Evolutionary conservation across 441 rosid species (phyloP).

Genomic region (Gossypium davidsonii): DNA sequence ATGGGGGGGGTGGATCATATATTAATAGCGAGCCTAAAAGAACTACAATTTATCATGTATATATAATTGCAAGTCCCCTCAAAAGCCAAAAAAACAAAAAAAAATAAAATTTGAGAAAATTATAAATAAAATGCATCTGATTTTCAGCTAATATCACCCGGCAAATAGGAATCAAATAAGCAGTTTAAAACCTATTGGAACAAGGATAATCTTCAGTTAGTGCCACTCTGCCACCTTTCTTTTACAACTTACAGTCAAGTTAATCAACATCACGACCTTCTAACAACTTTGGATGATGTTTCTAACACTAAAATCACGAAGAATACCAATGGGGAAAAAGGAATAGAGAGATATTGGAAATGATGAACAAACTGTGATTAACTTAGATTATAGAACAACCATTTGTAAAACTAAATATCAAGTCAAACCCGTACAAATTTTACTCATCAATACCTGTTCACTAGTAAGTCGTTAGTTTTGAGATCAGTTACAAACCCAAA

Average conservation of each 20-base stretch:
- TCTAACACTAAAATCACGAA: neutral
- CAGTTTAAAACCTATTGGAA: neutral
- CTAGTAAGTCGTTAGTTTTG: neutral
- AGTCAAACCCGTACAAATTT: neutral
- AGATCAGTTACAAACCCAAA: neutral
- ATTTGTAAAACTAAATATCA: neutral
- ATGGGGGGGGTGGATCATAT: neutral
- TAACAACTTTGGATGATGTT: neutral
- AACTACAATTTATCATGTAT: neutral
- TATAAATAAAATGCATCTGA: constrained; percentile 5
- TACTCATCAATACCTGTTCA: neutral
- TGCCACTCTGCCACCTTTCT: neutral
- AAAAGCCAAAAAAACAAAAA: neutral
- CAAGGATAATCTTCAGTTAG: neutral
- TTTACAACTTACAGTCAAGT: neutral
- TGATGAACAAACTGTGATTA: neutral
- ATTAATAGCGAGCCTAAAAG: neutral
- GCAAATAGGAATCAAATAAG: neutral
- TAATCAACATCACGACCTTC: neutral
- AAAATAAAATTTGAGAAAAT: neutral
- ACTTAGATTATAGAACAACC: neutral
- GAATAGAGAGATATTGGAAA: neutral
- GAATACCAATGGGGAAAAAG: neutral
- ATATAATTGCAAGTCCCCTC: neutral
- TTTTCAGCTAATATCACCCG: neutral